Conservation (phyloP, 441 rosid genomes). For the Pelargonium cotyledonis region DNA sequence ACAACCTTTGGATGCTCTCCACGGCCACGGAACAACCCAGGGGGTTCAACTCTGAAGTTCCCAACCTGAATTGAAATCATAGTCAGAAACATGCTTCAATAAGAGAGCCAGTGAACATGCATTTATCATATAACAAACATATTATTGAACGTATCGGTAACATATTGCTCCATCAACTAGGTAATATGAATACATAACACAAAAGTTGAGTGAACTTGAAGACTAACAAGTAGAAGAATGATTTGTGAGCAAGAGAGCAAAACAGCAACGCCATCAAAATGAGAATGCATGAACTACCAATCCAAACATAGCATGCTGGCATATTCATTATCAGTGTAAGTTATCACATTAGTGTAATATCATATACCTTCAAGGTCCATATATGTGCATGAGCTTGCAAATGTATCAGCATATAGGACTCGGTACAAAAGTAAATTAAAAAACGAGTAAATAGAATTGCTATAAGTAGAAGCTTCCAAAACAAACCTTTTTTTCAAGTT, state of each 20-base stretch:
- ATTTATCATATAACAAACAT: not conserved
- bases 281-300: not conserved
- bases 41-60: constrained; percentile 99
- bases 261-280: too few relatives aligned
- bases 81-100: constrained; percentile 16
- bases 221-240: not conserved
- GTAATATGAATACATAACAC: too few relatives aligned
- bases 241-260: not conserved
- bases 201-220: not conserved
- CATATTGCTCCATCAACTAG: not conserved
- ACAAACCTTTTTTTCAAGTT: too few relatives aligned
- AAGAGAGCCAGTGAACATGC: not conserved
- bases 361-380: too few relatives aligned
- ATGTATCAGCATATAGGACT: too few relatives aligned
- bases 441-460: too few relatives aligned
- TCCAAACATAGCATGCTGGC: too few relatives aligned
- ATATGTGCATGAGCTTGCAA: too few relatives aligned
- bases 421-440: too few relatives aligned
- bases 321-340: too few relatives aligned
- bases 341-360: too few relatives aligned
- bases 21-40: constrained; percentile 96
- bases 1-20: constrained; percentile 99
- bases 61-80: constrained; percentile 62
- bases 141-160: not conserved
- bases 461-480: too few relatives aligned